Conservation (phyloP, 1,284 basidiomycete species). For the Erythrobasidium hasegawianum region DNA sequence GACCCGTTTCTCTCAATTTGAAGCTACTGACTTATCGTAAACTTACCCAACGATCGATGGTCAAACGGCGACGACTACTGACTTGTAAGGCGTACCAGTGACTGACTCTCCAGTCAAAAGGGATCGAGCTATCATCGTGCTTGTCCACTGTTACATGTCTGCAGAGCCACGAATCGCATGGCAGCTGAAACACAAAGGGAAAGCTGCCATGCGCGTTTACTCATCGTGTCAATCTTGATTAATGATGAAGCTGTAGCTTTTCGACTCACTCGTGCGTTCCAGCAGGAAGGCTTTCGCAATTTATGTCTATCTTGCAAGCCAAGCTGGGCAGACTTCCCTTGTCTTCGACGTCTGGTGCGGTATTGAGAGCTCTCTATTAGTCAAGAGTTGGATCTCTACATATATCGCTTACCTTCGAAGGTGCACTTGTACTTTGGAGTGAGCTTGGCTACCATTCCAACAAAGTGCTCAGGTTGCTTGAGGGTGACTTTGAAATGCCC, state of each 20-base stretch:
- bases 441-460: constrained; percentile 13
- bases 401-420: not conserved
- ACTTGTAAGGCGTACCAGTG: not conserved
- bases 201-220: not conserved
- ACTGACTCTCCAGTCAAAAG: not conserved
- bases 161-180: constrained; percentile 17
- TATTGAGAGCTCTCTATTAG: too few species aligned
- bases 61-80: not conserved
- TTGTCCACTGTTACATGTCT: not conserved
- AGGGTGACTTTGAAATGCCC: constrained; percentile 20
- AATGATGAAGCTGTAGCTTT: too few species aligned
- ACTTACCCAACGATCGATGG: not conserved
- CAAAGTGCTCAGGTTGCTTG: constrained; percentile 22
- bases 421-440: not conserved
- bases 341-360: not conserved
- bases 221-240: too few species aligned
- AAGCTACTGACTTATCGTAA: not conserved
- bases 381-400: not conserved
- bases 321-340: constrained; percentile 8
- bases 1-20: not conserved
- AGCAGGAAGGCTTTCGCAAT: not conserved
- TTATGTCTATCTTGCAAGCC: constrained; percentile 7
- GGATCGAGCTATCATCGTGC: not conserved
- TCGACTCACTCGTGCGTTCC: constrained; percentile 21
- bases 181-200: constrained; percentile 19